Percentiles rank a stretch among this genome's conserved stretches.
Evolutionary conservation across 176 grass and related monocot species (phyloP).

Genomic region (Canna indica): DNA sequence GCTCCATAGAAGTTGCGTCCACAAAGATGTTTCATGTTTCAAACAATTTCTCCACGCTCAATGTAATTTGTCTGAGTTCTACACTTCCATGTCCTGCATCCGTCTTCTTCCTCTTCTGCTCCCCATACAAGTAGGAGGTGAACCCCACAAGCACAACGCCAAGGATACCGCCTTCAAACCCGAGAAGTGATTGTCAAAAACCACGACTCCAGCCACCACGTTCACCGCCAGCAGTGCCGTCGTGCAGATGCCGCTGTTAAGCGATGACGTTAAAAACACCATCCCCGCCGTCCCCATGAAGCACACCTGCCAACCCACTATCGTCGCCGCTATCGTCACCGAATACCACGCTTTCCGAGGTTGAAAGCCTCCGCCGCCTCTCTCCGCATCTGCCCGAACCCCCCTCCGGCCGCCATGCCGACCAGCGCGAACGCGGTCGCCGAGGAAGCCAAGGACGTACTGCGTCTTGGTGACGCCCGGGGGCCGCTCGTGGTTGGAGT

Average conservation of each 20-base stretch:
- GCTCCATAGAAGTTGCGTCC: no score
- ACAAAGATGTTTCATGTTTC: no score
- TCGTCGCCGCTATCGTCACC: conserved; percentile 38
- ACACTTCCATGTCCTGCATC: no score
- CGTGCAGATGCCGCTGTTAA: conserved; percentile 94
- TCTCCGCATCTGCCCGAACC: conserved; percentile 9
- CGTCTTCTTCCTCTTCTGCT: conserved; percentile 40
- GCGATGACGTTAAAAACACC: conserved; percentile 80
- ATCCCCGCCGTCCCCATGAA: conserved; percentile 90
- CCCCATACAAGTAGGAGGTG: no score
- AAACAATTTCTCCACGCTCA: no score
- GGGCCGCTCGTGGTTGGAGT: conserved; percentile 30
- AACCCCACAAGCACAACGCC: conserved; percentile 68
- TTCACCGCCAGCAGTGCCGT: conserved; percentile 60
- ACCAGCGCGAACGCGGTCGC: conserved; percentile 62
- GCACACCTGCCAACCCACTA: conserved; percentile 75
- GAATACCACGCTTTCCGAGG: conserved; percentile 46
- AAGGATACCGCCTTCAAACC: conserved; percentile 54
- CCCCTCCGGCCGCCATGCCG: conserved; percentile 34
- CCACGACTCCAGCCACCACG: conserved; percentile 61
- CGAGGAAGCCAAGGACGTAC: conserved; percentile 54
- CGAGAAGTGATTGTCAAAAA: conserved; percentile 54
- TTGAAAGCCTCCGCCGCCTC: conserved; percentile 47
- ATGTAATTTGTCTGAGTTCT: no score
- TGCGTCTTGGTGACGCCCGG: conserved; percentile 29